Base-by-base conservation (phyloP, 306 rosid genomes). In the Vigna radiata region DNA sequence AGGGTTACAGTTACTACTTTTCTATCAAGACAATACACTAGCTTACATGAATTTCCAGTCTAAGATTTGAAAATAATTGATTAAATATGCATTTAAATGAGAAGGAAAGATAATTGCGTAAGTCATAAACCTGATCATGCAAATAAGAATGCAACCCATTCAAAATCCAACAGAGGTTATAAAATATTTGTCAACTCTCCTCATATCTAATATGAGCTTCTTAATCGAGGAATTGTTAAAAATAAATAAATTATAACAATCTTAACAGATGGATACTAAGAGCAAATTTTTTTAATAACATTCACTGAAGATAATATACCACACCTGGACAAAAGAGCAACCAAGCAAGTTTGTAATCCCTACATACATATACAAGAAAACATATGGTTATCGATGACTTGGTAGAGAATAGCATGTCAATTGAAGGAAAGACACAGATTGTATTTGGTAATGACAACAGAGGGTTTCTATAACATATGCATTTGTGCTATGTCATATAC, bases 261-360 rank as follows among this genome's bases (percentile, higher is more conserved):
- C 78, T 43, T 17, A 52, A 63, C 59, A 48, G 41, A 68, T 72
- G 70, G 67, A 48, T 54, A 16, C 62, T 53, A 62, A 44, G 18
- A 70, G 36, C 14, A 75, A 56, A 69, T 16, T 8, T 39, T 82
- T 55, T 70, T 37, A 39, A 37, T 8, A 60, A 41, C 65, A 33
- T 70, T 58, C 13, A n/a, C 27, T 14, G 75, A 75, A 81, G 78
- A 75, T 50, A 68, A 80, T 29, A 29, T 37, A 56, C 2, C 72
- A 36, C 75, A 92, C 99, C 99, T 91, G 37, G 91, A 89, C 70
- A 92, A 74, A 70, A 96, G 77, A 17, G 98, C 91, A 71, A 91
- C 98, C 90, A 89, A 82, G 86, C 99, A 92, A 76, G 96, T 91
- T 86, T 91, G 99, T 86, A 92, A 86, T 7, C 99, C 99, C 99